Percentiles rank a stretch among this genome's conserved stretches.
Evolutionary conservation across 2,329 filamentous ascomycete genomes (phyloP).

Genomic region (Pseudogymnoascus sp.): DNA sequence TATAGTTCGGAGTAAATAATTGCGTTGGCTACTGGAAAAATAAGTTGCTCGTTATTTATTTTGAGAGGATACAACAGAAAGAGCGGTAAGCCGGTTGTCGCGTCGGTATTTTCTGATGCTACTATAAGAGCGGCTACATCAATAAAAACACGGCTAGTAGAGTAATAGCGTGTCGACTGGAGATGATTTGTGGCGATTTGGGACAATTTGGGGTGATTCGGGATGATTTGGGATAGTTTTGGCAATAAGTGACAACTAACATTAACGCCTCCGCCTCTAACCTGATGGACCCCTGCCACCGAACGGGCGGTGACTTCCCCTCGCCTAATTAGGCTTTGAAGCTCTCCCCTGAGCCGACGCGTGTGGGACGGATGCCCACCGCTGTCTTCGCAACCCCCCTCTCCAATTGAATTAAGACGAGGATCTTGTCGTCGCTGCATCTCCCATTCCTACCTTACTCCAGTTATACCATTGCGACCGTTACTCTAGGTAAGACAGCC

Average conservation of each 20-base stretch:
- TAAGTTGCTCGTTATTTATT: background rate
- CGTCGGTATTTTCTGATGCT: background rate
- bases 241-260: constrained; percentile 1
- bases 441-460: constrained; percentile 3
- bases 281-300: background rate
- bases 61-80: background rate
- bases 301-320: background rate
- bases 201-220: background rate
- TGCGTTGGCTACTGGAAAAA: background rate
- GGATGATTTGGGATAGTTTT: background rate
- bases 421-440: background rate
- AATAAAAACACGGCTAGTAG: background rate
- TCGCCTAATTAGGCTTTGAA: constrained; percentile 7
- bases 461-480: background rate
- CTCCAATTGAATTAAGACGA: constrained; percentile 1
- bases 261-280: background rate
- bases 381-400: background rate
- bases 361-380: constrained; percentile 3
- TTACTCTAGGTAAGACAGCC: constrained; percentile 1
- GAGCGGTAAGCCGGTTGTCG: background rate
- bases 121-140: background rate
- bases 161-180: background rate
- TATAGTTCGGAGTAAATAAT: background rate
- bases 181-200: background rate
- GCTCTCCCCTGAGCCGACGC: background rate